Evolutionary conservation across 2,329 filamentous ascomycete species (phyloP).

Genomic region (Aspergillus tubingensis): DNA sequence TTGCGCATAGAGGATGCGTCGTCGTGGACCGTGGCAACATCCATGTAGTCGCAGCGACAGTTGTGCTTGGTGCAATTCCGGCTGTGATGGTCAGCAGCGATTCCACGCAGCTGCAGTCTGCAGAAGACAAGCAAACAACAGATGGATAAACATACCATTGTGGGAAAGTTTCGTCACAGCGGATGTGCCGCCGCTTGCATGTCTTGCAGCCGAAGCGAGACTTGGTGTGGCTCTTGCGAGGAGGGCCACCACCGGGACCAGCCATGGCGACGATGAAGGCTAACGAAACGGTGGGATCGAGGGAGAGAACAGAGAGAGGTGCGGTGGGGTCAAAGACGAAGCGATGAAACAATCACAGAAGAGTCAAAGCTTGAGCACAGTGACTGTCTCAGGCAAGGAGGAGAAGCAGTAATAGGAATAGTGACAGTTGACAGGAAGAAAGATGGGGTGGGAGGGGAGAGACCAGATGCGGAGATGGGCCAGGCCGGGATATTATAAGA

Average conservation of each 20-base stretch:
- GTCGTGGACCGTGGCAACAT: conserved; percentile 66
- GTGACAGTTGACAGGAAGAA: conserved; percentile 1
- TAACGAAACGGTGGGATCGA: conserved; percentile 5
- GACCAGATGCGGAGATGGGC: conserved; percentile 8
- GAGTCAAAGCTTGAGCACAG: neutral
- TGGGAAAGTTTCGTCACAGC: conserved; percentile 95
- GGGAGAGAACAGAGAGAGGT: conserved; percentile 9
- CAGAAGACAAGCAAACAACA: neutral
- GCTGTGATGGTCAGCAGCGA: conserved; percentile 50
- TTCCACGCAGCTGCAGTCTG: neutral
- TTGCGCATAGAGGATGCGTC: conserved; percentile 54
- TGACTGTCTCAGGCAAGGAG: neutral
- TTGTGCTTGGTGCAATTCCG: conserved; percentile 99
- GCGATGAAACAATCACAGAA: conserved; percentile 7
- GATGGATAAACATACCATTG: conserved; percentile 77
- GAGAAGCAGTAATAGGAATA: neutral
- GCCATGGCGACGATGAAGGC: conserved; percentile 62
- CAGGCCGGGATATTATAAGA: conserved; percentile 8
- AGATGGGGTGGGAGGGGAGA: neutral
- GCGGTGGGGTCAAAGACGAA: conserved; percentile 2
- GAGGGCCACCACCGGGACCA: conserved; percentile 91
- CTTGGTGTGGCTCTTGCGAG: conserved; percentile 91
- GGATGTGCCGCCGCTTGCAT: conserved; percentile 95
- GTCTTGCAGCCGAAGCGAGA: conserved; percentile 98
- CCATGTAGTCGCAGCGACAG: conserved; percentile 97